Evolutionary conservation across 169 alveolate species (phyloP).

Genomic region (Eimeria falciformis): DNA sequence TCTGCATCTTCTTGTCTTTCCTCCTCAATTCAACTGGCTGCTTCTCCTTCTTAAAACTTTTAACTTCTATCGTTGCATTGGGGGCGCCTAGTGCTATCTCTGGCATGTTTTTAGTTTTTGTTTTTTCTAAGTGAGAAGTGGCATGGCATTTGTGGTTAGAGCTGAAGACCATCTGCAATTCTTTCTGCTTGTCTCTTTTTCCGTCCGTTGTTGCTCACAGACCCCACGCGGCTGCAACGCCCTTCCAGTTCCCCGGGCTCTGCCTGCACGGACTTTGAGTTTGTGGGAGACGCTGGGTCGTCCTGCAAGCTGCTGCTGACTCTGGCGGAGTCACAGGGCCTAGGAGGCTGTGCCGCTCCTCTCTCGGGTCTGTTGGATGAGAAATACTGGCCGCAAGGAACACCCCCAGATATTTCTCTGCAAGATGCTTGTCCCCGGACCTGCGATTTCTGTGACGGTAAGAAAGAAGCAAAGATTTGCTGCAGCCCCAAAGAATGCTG

Average conservation of each 20-base stretch:
- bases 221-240: constrained; percentile 68
- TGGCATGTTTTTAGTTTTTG: no score
- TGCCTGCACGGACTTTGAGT: constrained; percentile 68
- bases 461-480: background rate
- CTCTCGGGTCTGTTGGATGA: constrained; percentile 42
- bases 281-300: constrained; percentile 65
- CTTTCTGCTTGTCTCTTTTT: no score
- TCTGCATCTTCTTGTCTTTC: background rate
- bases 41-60: no score
- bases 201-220: background rate
- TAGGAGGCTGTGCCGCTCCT: constrained; percentile 61
- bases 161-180: no score
- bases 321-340: constrained; percentile 62
- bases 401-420: constrained; percentile 52
- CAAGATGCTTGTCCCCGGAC: constrained; percentile 63
- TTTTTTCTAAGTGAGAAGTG: no score
- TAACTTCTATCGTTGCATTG: no score
- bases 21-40: background rate
- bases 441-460: constrained; percentile 62
- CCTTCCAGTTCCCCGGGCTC: constrained; percentile 43
- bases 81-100: no score
- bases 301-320: constrained; percentile 61
- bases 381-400: constrained; percentile 64
- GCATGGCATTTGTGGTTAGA: no score
- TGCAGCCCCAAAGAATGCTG: no score